phyloP scores from a whole-genome alignment of 495 filamentous ascomycete species.

The Penicillium malachiteum region DNA sequence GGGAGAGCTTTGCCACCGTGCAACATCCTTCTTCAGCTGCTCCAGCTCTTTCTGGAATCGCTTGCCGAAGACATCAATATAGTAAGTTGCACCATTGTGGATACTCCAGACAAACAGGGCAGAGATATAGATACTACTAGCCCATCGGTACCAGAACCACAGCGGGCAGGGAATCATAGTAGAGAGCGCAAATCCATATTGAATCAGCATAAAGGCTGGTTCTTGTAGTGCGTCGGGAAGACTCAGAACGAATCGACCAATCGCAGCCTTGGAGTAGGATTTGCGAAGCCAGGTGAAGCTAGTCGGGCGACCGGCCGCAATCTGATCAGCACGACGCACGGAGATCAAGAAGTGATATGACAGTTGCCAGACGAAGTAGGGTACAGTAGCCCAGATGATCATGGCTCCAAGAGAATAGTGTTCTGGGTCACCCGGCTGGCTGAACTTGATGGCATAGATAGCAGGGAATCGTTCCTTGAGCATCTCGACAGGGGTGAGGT shows the following conservation, averaged over 20 bases:
- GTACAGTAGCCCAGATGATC: slow-evolving; percentile 90
- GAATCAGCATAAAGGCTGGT: slow-evolving; percentile 90
- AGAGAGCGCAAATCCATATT: slow-evolving; percentile 83
- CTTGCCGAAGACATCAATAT: slow-evolving; percentile 96
- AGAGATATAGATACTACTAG: slow-evolving; percentile 71
- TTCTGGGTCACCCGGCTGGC: slow-evolving; percentile 63
- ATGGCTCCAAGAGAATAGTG: slow-evolving; percentile 82
- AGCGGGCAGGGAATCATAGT: slow-evolving; percentile 94
- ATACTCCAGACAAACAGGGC: slow-evolving; percentile 85
- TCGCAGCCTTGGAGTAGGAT: slow-evolving; percentile 82
- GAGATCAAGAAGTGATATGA: slow-evolving; percentile 92
- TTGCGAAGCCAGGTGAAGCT: slow-evolving; percentile 96
- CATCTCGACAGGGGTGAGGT: slow-evolving; percentile 64
- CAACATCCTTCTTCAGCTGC: slow-evolving; percentile 82
- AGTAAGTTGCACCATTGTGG: slow-evolving; percentile 94
- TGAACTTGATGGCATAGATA: slow-evolving; percentile 76
- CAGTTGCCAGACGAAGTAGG: slow-evolving; percentile 90
- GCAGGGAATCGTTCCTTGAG: slow-evolving; percentile 79
- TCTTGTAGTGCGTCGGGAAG: slow-evolving; percentile 79
- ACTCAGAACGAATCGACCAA: slow-evolving; percentile 78
- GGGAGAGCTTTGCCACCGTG: slow-evolving; percentile 72
- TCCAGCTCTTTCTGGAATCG: slow-evolving; percentile 96
- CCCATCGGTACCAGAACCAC: slow-evolving; percentile 90
- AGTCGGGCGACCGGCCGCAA: slow-evolving; percentile 91
- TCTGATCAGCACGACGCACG: slow-evolving; percentile 86